A percentile compares a stretch with the other conserved stretches of the same genome.
phyloP scores from a whole-genome alignment of 257 asterid genomes.

The Nicotiana noctiflora region DNA sequence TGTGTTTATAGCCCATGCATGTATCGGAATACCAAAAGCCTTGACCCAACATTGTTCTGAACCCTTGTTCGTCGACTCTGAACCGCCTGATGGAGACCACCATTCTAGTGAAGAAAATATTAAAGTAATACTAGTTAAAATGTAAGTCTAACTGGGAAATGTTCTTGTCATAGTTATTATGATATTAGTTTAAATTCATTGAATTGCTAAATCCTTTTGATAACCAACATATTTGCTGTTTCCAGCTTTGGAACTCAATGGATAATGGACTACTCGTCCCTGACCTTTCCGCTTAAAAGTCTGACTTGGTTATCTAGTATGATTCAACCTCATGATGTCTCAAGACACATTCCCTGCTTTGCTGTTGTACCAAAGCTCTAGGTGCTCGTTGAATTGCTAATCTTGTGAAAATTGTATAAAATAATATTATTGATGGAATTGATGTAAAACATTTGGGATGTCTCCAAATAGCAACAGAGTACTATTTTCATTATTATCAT shows the following conservation, averaged over 20 bases:
- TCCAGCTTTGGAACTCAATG: not conserved
- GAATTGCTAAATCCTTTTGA: not conserved
- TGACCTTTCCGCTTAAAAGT: not conserved
- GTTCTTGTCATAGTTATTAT: not conserved
- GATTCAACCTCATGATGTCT: not conserved
- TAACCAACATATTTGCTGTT: not conserved
- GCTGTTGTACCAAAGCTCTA: not conserved
- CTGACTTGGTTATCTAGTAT: not conserved
- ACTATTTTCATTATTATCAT: not conserved
- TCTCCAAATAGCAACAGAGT: not conserved
- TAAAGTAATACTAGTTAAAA: not conserved
- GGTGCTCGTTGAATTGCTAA: not conserved
- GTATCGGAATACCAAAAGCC: no score
- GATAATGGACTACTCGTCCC: not conserved
- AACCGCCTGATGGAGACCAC: no score
- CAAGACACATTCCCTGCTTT: not conserved
- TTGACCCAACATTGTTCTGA: no score
- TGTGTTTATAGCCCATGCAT: no score
- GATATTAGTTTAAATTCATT: not conserved
- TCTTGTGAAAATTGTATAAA: not conserved
- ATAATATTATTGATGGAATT: not conserved
- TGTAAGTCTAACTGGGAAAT: not conserved
- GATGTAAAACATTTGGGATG: not conserved
- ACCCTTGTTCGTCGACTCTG: no score
- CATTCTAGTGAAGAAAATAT: no score